Evolutionary conservation across 495 filamentous ascomycete species (phyloP), one percentile per base, ranked within the genome.

Genomic region (Letharia columbiana): DNA sequence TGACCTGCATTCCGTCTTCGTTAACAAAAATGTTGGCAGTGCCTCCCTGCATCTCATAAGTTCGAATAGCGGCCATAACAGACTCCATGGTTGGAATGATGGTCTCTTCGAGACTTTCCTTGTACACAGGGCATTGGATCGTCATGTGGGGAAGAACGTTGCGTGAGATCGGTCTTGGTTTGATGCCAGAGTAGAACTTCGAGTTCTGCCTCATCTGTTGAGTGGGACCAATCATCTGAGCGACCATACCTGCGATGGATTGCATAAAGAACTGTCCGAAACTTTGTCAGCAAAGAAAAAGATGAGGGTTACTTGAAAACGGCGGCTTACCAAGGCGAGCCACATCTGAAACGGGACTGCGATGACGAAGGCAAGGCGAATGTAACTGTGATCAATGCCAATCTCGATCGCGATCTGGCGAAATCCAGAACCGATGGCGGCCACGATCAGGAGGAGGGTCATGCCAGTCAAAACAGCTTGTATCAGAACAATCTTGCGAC

Each of bases 91-190:
- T 71, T 45, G 69, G 72, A 44, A 61, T 61, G 63, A 72, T 71
- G 37, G 74, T 73, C 41, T 62, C 65, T 35, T 68, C 40, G 61
- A 72, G 60, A 56, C 72, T 68, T 60, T 76, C 75, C 63, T 72
- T 76, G 67, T 75, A 76, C 23, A 75, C 72, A 23, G 75, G 75
- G 60, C 72, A 72, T 62, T 77, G 75, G 56, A 77, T 71, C 12
- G 75, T 90, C 47, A 91, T 79, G 70, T 90, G 87, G 10, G 88
- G 88, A 31, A 89, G 76, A 17, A 59, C 52, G 44, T 74, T 69
- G 12, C 66, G 42, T 28, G 77, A 74, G 35, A 86, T 74, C 31
- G 82, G 78, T 11, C 71, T 76, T 1, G 86, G 83, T 13, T 79
- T 63, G 28, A 75, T 73, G 37, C 82, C 86, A 33, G 85, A 88